Base-by-base conservation (phyloP, 1,284 basidiomycete genomes). In the Chondrostereum purpureum region DNA sequence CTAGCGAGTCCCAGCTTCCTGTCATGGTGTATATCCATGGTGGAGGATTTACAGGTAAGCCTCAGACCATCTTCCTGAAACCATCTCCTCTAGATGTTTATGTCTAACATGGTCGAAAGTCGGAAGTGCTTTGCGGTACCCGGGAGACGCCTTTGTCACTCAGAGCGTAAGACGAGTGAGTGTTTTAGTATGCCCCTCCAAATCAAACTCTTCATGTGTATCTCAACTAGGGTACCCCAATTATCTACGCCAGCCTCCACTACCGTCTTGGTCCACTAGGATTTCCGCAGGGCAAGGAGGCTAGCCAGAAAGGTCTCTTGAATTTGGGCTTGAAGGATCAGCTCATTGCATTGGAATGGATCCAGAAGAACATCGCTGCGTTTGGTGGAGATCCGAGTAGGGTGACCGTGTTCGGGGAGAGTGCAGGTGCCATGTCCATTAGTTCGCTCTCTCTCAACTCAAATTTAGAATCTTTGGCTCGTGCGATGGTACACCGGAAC, bases 241-340 rank as follows among this genome's bases (percentile, higher is more conserved):
- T 80, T 19, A 65, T 81, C 12, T 75, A 75, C 42, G 77, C 80
- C 35, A 74, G 67, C 24, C 55, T 70, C 52, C 69, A 72, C 51
- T 72, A 74, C 47, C 64, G 73, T 3, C 43, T 65, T 3, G 50
- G 47, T 10, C 62, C 63, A 2, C 55, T 70, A 13, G 69, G 69
- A 0, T 71, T 69, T 46, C 65, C 65, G 5, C 61, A 62, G 47
- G 66, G 65, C 2, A 42, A 51, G 8, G 66, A 67, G 45, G 65
- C 65, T 12, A 51, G 47, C 5, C 14, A 45, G 13, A 43, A 46
- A 3, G 59, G 52, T 10, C 54, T 52, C 0, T 52, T 68, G 12
- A 68, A 68, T 44, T 50, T 68, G n/a, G 67, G 60, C 2, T 47
- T 64, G 27, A 57, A 53, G 33, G 67, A 69, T 45, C 60, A 68